phyloP scores from a whole-genome alignment of 306 rosid species.

The Nissolia schottii region DNA sequence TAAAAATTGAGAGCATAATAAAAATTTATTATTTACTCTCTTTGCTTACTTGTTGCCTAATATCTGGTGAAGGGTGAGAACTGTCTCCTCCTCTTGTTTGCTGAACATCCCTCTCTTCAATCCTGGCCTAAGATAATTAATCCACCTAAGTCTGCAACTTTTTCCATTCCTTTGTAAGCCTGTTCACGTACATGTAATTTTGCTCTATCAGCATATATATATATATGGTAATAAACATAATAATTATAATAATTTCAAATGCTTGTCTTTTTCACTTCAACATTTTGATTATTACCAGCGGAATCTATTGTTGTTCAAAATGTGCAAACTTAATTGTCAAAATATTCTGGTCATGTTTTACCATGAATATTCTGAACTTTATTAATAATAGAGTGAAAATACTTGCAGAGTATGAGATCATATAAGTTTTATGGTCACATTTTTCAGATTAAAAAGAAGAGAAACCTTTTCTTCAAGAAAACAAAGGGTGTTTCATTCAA shows the following conservation, averaged over 20 bases:
- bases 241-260: neutral
- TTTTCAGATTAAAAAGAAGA: neutral
- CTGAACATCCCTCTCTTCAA: conserved; percentile 71
- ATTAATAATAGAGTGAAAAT: neutral
- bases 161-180: conserved; percentile 94
- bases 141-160: conserved; percentile 97
- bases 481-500: neutral
- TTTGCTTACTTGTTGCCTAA: conserved; percentile 78
- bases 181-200: conserved; percentile 29
- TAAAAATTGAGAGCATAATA: neutral
- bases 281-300: neutral
- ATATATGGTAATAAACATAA: neutral
- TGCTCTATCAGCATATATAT: neutral
- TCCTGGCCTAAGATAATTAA: conserved; percentile 90
- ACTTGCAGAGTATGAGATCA: neutral
- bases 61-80: conserved; percentile 68
- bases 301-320: neutral
- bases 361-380: neutral
- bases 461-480: neutral
- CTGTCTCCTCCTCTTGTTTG: conserved; percentile 79
- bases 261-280: conserved; percentile 8
- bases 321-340: neutral
- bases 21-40: neutral
- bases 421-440: neutral
- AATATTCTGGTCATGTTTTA: neutral